A percentile compares a stretch with the other conserved stretches of the same genome.
Conservation (phyloP, 2,329 filamentous ascomycete genomes). For the Penicillium olsonii region DNA sequence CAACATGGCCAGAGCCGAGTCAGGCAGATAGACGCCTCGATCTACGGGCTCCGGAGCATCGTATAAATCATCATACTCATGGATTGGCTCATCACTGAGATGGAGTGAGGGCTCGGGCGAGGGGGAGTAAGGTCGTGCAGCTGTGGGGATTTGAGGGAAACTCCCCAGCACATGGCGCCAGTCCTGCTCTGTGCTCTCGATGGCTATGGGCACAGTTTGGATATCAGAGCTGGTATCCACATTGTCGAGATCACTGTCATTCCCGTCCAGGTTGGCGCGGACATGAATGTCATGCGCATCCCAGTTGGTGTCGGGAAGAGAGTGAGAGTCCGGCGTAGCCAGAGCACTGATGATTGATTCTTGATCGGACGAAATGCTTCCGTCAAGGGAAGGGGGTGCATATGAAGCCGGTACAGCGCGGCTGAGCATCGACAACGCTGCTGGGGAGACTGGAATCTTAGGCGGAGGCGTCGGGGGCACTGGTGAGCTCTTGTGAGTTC, state of each 20-base stretch:
- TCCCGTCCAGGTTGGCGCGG: slow-evolving; percentile 33
- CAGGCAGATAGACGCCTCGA: slow-evolving; percentile 70
- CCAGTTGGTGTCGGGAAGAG: slow-evolving; percentile 64
- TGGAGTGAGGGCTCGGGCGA: slow-evolving; percentile 13
- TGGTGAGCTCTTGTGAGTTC: slow-evolving; percentile 51
- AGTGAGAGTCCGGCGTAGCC: slow-evolving; percentile 72
- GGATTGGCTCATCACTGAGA: slow-evolving; percentile 19
- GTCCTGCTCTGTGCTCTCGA: slow-evolving; percentile 48
- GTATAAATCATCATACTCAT: slow-evolving; percentile 19
- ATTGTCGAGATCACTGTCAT: slow-evolving; percentile 27
- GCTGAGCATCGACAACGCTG: slow-evolving; percentile 70
- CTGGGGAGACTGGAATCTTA: slow-evolving; percentile 72
- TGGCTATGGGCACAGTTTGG: slow-evolving; percentile 37
- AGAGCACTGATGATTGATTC: slow-evolving; percentile 81
- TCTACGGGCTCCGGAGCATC: slow-evolving; percentile 35
- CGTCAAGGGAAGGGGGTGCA: slow-evolving; percentile 84
- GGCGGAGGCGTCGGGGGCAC: slow-evolving; percentile 52
- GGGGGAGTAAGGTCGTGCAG: slow-evolving; percentile 22
- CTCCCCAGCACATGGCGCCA: slow-evolving; percentile 58
- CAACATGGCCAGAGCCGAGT: slow-evolving; percentile 77
- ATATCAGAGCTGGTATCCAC: slow-evolving; percentile 29
- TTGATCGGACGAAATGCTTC: slow-evolving; percentile 85
- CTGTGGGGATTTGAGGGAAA: slow-evolving; percentile 42
- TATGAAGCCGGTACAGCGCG: slow-evolving; percentile 72
- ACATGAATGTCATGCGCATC: slow-evolving; percentile 40